phyloP scores from a whole-genome alignment of 352 stramenopile species.

The Pythium dissotocum region DNA sequence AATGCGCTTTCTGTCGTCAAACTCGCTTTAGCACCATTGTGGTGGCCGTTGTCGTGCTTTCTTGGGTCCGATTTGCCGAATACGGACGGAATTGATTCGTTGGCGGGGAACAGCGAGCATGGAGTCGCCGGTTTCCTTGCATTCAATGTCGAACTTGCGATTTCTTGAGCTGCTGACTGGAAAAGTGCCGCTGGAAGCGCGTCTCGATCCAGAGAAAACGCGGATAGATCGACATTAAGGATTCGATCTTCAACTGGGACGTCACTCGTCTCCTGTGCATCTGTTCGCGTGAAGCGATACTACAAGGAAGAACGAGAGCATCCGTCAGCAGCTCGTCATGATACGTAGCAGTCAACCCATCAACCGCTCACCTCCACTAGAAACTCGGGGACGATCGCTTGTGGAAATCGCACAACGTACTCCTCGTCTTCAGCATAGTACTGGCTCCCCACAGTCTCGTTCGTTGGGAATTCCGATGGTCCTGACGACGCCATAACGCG shows the following conservation, averaged over 20 bases:
- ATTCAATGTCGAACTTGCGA: not conserved
- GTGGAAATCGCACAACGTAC: constrained; percentile 59
- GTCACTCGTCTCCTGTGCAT: not conserved
- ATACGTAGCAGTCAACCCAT: not conserved
- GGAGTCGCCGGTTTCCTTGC: too few relatives aligned
- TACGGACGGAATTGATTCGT: not conserved
- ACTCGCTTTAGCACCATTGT: not conserved
- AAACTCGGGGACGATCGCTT: constrained; percentile 77
- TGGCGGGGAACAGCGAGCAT: not conserved
- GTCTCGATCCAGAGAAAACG: not conserved
- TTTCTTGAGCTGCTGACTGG: not conserved
- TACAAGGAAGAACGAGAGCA: not conserved
- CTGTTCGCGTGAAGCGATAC: not conserved
- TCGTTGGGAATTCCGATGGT: constrained; percentile 30
- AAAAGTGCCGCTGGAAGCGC: not conserved
- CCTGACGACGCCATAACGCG: constrained; percentile 24
- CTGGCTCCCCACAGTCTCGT: constrained; percentile 32
- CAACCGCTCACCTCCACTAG: constrained; percentile 43
- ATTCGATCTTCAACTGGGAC: not conserved
- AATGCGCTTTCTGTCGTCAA: not conserved
- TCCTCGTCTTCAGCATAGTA: constrained; percentile 44
- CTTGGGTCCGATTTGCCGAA: not conserved
- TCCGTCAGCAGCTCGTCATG: not conserved
- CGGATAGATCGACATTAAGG: not conserved
- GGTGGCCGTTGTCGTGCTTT: not conserved